Percentiles rank a stretch among this genome's conserved stretches.
Conservation (phyloP, 2,329 filamentous ascomycete species). For the Microdochium bolleyi region DNA sequence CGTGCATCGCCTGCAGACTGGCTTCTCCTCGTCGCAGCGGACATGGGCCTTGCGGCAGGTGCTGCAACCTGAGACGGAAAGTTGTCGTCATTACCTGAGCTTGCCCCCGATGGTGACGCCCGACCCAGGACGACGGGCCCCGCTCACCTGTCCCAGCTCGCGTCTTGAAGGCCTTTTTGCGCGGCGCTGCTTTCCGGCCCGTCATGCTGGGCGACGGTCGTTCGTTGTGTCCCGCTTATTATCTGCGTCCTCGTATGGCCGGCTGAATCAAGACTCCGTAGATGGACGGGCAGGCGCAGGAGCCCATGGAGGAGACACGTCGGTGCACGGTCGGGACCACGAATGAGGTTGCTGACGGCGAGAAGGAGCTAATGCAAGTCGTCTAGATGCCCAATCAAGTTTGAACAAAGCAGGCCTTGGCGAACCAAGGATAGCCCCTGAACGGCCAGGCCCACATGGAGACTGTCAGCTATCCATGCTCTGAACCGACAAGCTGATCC, state of each 20-base stretch:
- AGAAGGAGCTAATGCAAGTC: too few species aligned
- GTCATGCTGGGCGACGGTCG: neutral
- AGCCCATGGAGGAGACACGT: too few species aligned
- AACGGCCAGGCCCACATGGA: too few species aligned
- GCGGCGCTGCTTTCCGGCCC: neutral
- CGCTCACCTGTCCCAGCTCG: neutral
- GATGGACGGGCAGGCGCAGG: too few species aligned
- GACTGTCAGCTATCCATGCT: too few species aligned
- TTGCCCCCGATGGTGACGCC: neutral
- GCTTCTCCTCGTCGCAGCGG: neutral
- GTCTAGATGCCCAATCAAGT: too few species aligned
- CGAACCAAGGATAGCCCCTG: too few species aligned
- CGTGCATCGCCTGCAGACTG: neutral
- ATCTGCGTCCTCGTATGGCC: neutral
- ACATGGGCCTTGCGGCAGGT: neutral
- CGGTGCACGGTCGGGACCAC: too few species aligned
- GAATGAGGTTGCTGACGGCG: too few species aligned
- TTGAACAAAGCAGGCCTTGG: too few species aligned
- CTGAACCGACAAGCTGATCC: too few species aligned
- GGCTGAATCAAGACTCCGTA: too few species aligned
- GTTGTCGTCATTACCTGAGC: neutral
- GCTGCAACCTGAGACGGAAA: neutral
- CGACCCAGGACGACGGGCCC: neutral
- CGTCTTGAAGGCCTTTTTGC: neutral
- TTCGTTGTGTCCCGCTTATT: neutral